Conservation (phyloP, 495 filamentous ascomycete genomes). For the Antarctomyces pellizariae region DNA sequence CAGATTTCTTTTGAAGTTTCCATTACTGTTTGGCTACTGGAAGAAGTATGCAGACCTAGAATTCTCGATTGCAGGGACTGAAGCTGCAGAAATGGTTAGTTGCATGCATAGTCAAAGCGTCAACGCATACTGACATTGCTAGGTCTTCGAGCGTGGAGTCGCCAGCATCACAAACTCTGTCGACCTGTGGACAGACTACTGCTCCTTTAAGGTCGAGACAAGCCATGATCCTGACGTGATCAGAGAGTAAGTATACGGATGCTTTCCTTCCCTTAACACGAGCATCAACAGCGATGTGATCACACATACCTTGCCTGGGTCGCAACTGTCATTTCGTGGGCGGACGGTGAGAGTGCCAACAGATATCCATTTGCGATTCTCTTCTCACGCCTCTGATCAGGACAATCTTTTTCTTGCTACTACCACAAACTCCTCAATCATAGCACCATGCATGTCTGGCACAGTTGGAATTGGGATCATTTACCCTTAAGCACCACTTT, state of each 20-base stretch:
- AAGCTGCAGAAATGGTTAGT: slow-evolving; percentile 90
- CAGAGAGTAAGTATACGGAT: slow-evolving; percentile 88
- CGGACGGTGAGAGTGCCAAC: slow-evolving; percentile 15
- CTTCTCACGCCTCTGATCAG: slow-evolving; percentile 36
- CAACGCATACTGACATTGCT: slow-evolving; percentile 2
- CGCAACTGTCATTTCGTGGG: slow-evolving; percentile 9
- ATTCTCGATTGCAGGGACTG: slow-evolving; percentile 87
- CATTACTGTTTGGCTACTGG: slow-evolving; percentile 94
- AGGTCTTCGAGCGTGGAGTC: slow-evolving; percentile 91
- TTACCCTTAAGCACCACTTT: slow-evolving; percentile 27
- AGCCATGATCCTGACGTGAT: slow-evolving; percentile 85
- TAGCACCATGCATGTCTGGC: slow-evolving; percentile 20
- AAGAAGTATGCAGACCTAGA: slow-evolving; percentile 98
- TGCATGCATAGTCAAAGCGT: neutral
- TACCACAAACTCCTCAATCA: slow-evolving; percentile 13
- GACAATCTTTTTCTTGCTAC: slow-evolving; percentile 25
- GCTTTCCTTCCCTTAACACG: slow-evolving; percentile 47
- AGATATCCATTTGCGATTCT: slow-evolving; percentile 12
- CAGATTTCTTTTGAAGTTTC: slow-evolving; percentile 83
- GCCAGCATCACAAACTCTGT: slow-evolving; percentile 84
- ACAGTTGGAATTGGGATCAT: slow-evolving; percentile 24
- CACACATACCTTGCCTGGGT: slow-evolving; percentile 5
- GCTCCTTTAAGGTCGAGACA: slow-evolving; percentile 90
- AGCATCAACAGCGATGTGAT: slow-evolving; percentile 14
- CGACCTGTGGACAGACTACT: slow-evolving; percentile 93